Evolutionary conservation across 2,329 filamentous ascomycete genomes (phyloP).

Genomic region (Diaporthe velutina): DNA sequence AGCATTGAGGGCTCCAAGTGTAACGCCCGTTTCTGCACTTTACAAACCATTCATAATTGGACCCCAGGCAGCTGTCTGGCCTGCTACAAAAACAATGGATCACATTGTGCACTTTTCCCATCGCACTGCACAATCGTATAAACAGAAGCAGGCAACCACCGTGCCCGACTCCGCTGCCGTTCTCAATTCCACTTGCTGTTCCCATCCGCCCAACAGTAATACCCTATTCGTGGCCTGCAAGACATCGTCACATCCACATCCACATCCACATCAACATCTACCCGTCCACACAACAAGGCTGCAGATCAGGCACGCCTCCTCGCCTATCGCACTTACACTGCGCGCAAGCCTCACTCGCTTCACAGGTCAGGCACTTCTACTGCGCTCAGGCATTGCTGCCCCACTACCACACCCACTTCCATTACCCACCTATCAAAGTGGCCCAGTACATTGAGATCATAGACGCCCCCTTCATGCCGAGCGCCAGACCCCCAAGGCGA

Average conservation of each 20-base stretch:
- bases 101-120: conserved; percentile 16
- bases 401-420: neutral
- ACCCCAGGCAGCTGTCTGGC: conserved; percentile 33
- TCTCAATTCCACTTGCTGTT: conserved; percentile 14
- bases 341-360: conserved; percentile 12
- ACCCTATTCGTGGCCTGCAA: conserved; percentile 31
- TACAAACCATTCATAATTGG: neutral
- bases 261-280: neutral
- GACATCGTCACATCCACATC: conserved; percentile 19
- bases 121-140: conserved; percentile 28
- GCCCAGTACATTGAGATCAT: conserved; percentile 12
- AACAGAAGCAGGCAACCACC: conserved; percentile 28
- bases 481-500: conserved; percentile 10
- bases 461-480: conserved; percentile 24
- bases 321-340: conserved; percentile 14
- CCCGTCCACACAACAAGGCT: conserved; percentile 18
- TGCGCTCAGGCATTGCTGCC: conserved; percentile 22
- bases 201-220: conserved; percentile 12
- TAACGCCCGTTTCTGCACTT: conserved; percentile 2
- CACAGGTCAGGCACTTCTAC: neutral
- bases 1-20: conserved; percentile 3
- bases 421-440: conserved; percentile 1
- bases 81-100: conserved; percentile 14
- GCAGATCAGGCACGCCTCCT: neutral
- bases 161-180: conserved; percentile 29